Base-by-base conservation (phyloP, 345 rosid genomes). In the Hevea brasiliensis region DNA sequence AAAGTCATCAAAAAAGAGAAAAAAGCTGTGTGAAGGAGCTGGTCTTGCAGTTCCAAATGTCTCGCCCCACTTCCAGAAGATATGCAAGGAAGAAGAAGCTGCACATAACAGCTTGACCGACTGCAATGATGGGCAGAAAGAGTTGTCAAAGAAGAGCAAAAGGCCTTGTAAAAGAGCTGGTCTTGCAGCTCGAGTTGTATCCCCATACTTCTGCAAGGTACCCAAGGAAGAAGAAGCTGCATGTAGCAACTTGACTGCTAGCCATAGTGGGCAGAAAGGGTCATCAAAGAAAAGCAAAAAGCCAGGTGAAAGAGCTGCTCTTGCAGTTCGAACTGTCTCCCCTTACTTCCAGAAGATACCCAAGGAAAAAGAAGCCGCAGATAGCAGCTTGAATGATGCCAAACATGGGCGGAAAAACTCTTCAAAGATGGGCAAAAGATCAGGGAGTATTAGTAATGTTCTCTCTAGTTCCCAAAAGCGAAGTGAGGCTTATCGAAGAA, bases 401-500 rank as follows among this genome's bases (percentile, higher is more conserved):
- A 35, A 61, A 32, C 6, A 40, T 37, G 48, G 24, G 45, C 24
- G 37, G 48, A 53, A 65, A 48, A 69, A 45, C 47, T 26, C 40
- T 44, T 8, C 73, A 61, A 78, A 24, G 35, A 55, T 65, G 63
- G 64, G 48, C 57, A 76, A 73, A 67, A 77, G 57, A 42, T 41
- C 72, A 40, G 77, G 65, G 7, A 53, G 74, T 57, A 72, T 61
- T 17, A 77, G 79, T 48, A 10, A 20, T 18, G 24, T 4, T 67
- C 73, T 18, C 42, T 15, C 73, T 58, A 55, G n/a, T 9, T 7
- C 71, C 47, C 72, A 87, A 75, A 89, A 82, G 85, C 76, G 42
- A 12, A 81, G 85, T 81, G 92, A 87, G 67, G 92, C 94, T 11
- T 89, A 91, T 72, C 15, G 54, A 61, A 79, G 90, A 65, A 89